Base-by-base conservation (phyloP, 2,329 filamentous ascomycete genomes). In the Camptophora hylomeconis region DNA sequence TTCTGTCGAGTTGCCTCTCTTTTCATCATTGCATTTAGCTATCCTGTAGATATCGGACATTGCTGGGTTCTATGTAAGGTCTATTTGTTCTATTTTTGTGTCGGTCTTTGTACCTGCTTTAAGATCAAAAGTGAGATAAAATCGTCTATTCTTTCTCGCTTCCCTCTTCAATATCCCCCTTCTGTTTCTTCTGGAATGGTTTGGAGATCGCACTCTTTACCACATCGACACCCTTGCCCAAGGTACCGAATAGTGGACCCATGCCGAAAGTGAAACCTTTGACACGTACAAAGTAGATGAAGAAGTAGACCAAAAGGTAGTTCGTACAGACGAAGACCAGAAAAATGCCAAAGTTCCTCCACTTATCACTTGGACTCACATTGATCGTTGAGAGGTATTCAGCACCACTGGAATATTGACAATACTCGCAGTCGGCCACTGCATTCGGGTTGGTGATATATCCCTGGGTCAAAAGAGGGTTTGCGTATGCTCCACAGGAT, bases 321-420 rank as follows among this genome's bases (percentile, higher is more conserved):
- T 82, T 83, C 28, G 69, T 74, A 9, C 78, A 56, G 29, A 69
- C 71, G 48, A 82, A 84, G 2, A 69, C 72, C 6, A 80, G 42
- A 57, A 83, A 80, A 36, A 83, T 74, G 5, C 75, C 79, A 42
- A 82, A 78, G 49, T 75, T 61, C 23, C 69, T 56, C 79, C 79
- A 84, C 54, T 81, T 81, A 30, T 84, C 64, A 12, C 46, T 51
- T 0, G 57, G 52, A 10, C 57, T 46, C 30, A 73, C 62, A 40
- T 73, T 72, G 18, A 74, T 43, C 0, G 66, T 70, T 3, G 56
- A 39, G 43, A 84, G 61, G 45, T 80, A 87, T 44, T 83, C 65
- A 20, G 67, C 61, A 1, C 77, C 79, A n/a, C 56, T 58, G 2
- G 50, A 56, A 48, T 75, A 84, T 0, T 68, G 71, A 44, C 80